Evolutionary conservation across 1,139 yeast genomes (phyloP).

Genomic region (Blastobotrys buckinghamii): DNA sequence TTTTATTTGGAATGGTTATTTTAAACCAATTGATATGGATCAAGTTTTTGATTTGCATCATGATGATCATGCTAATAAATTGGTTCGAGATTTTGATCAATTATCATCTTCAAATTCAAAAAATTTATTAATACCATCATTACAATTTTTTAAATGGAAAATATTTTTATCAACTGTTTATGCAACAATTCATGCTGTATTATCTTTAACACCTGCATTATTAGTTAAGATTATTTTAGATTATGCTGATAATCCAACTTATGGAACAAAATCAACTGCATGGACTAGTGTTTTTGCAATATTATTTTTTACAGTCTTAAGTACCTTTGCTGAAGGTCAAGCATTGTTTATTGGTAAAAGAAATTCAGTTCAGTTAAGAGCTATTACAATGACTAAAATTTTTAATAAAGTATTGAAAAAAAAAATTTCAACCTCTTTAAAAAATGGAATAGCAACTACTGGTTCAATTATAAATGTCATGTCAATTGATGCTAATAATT

Average conservation of each 20-base stretch:
- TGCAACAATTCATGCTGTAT: neutral
- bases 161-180: neutral
- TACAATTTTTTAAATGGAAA: neutral
- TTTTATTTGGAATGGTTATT: conserved; percentile 6
- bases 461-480: conserved; percentile 92
- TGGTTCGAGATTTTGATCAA: conserved; percentile 54
- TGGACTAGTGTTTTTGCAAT: conserved; percentile 10
- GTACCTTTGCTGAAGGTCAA: neutral
- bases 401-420: conserved; percentile 86
- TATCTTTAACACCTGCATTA: conserved; percentile 58
- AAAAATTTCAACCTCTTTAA: conserved; percentile 43
- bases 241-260: conserved; percentile 5
- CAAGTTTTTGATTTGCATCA: conserved; percentile 44
- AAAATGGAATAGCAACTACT: conserved; percentile 14
- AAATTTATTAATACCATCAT: conserved; percentile 32
- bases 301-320: neutral
- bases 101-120: conserved; percentile 30
- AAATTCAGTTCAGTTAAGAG: conserved; percentile 78
- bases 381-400: conserved; percentile 77
- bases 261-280: neutral
- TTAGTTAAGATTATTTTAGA: conserved; percentile 10
- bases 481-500: conserved; percentile 93
- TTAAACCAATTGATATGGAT: neutral
- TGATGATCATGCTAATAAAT: conserved; percentile 73
- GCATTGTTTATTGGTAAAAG: conserved; percentile 72